Conservation (phyloP, 148 eudicot species). For the Chenopodium quinoa region DNA sequence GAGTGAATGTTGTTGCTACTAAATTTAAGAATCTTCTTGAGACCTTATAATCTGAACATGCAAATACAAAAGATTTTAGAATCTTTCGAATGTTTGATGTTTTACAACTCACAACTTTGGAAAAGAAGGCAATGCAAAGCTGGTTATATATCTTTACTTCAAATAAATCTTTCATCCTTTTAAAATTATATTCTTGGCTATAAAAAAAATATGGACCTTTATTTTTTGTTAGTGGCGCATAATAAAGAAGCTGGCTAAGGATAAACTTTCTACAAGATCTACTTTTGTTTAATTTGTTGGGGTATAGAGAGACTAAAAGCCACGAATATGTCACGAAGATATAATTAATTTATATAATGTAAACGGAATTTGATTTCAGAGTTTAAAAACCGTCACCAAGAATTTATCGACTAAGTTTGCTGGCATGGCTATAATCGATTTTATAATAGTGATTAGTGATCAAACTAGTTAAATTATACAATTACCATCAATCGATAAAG, state of each 20-base stretch:
- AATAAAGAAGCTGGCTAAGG: too few relatives aligned
- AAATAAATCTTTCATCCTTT: not conserved
- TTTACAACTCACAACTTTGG: not conserved
- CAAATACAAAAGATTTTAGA: not conserved
- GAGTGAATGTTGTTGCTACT: not conserved
- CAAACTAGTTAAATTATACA: not conserved
- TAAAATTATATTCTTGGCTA: not conserved
- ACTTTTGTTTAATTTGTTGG: too few relatives aligned
- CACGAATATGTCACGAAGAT: too few relatives aligned
- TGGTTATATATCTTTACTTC: not conserved
- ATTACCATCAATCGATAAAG: not conserved
- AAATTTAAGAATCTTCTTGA: not conserved
- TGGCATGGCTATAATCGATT: too few relatives aligned
- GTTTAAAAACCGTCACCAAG: too few relatives aligned
- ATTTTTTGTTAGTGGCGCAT: not conserved
- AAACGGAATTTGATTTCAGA: too few relatives aligned
- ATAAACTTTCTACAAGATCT: not conserved
- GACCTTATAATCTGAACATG: constrained; percentile 7
- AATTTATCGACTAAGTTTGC: too few relatives aligned
- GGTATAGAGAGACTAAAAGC: too few relatives aligned
- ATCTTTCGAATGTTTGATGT: not conserved
- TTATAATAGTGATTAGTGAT: not conserved
- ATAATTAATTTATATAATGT: too few relatives aligned
- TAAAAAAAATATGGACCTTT: not conserved
- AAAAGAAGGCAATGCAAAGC: not conserved